Evolutionary conservation across 2,329 filamentous ascomycete species (phyloP).

Genomic region (Scortechinia acanthostroma): DNA sequence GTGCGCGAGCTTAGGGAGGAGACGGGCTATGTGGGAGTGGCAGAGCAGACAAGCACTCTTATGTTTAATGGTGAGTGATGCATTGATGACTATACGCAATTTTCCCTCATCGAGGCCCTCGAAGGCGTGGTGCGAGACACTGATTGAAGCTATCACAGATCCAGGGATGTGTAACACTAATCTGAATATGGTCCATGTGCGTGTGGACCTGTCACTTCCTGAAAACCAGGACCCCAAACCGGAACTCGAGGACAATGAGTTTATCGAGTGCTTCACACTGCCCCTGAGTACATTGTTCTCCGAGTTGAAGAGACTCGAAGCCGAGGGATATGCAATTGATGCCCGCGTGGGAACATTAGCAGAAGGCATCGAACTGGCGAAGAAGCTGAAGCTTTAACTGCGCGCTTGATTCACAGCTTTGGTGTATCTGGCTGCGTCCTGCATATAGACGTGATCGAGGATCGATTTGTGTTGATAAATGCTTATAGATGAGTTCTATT

Average conservation of each 20-base stretch:
- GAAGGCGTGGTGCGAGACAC: too few species aligned
- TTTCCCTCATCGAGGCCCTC: too few species aligned
- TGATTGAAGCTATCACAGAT: constrained; percentile 27
- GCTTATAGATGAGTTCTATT: too few species aligned
- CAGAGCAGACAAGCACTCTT: constrained; percentile 48
- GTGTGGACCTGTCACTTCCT: constrained; percentile 60
- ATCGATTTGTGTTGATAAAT: too few species aligned
- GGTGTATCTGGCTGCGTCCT: not conserved
- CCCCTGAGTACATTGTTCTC: constrained; percentile 57
- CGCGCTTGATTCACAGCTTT: not conserved
- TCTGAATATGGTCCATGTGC: constrained; percentile 65
- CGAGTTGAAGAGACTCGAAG: constrained; percentile 60
- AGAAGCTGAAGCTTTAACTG: constrained; percentile 14
- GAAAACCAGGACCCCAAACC: constrained; percentile 66
- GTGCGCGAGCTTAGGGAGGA: constrained; percentile 60
- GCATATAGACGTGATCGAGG: not conserved
- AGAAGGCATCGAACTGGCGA: constrained; percentile 71
- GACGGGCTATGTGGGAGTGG: constrained; percentile 54
- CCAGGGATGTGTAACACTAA: constrained; percentile 64
- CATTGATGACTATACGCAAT: too few species aligned
- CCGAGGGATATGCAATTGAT: constrained; percentile 71
- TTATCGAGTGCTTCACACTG: constrained; percentile 72
- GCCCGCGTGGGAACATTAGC: constrained; percentile 72
- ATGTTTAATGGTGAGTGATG: constrained; percentile 59
- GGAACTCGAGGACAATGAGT: constrained; percentile 71